Conservation (phyloP, 768 basidiomycete species). For the Crucibulum laeve region DNA sequence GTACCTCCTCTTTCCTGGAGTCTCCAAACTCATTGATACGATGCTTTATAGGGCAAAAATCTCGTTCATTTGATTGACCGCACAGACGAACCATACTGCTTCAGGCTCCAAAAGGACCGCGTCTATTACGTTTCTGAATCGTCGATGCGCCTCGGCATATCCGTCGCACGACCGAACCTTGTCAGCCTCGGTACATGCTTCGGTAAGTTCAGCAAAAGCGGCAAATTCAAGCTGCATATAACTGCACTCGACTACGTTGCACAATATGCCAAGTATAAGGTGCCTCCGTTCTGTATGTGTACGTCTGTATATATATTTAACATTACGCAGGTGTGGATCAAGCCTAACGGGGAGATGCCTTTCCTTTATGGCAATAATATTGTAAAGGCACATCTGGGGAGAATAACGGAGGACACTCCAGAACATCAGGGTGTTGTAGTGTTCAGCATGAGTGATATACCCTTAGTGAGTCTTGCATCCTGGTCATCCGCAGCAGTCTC, state of each 20-base stretch:
- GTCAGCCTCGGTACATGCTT: constrained; percentile 94
- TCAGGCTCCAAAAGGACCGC: constrained; percentile 89
- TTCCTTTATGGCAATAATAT: constrained; percentile 99
- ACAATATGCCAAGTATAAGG: constrained; percentile 98
- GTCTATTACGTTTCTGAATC: constrained; percentile 97
- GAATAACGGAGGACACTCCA: constrained; percentile 97
- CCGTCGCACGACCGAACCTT: constrained; percentile 88
- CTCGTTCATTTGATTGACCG: constrained; percentile 93
- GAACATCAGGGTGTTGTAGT: constrained; percentile 99
- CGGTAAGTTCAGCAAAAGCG: constrained; percentile 95
- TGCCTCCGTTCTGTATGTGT: constrained; percentile 27
- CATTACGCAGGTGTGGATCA: constrained; percentile 85
- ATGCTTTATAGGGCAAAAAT: constrained; percentile 80
- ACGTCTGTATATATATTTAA: not conserved
- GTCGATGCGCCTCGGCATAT: constrained; percentile 89
- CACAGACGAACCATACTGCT: constrained; percentile 92
- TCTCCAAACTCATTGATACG: not conserved
- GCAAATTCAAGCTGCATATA: constrained; percentile 96
- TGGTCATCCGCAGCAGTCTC: not conserved
- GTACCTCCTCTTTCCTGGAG: constrained; percentile 18
- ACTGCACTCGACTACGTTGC: constrained; percentile 91
- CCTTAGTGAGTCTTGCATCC: constrained; percentile 55
- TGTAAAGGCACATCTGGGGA: constrained; percentile 96
- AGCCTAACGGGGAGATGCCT: constrained; percentile 98
- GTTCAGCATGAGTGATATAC: constrained; percentile 93